Base-by-base conservation (phyloP, 2,329 filamentous ascomycete species). In the Sclerotinia spermophila region DNA sequence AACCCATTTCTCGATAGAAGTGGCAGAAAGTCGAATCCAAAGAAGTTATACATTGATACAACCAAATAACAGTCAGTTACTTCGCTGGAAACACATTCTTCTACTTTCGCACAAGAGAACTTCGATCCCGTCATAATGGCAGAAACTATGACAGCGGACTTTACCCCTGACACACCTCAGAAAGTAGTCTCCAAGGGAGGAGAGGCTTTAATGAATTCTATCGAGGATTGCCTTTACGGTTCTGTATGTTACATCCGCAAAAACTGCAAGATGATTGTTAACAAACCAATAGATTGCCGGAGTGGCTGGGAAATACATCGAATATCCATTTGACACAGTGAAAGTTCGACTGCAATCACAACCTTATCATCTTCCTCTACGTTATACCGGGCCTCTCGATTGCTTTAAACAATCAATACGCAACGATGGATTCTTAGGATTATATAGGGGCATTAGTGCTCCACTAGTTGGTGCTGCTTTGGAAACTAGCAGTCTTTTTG, bases 321-420 rank as follows among this genome's bases (percentile, higher is more conserved):
- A 99, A 81, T 99, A 97, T 80, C 96, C 96, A 35, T 99, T 99
- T 82, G 96, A 99, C 82, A 99, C 96, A 0, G 90, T 99, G 81
- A 99, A 99, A 83, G 96, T 99, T 72, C 92, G 96, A 55, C 87
- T 99, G 17, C 96, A 99, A 81, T 96, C 95, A n/a, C 95, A 98
- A 81, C 92, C 94, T 45, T 91, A 95, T 80, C 88, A 91, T 77
- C 85, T 93, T 3, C 94, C 93, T 24, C 87, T 94, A 30, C 90
- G 87, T 72, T 98, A 97, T 81, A 89, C 83, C 8, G 96, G 96
- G 0, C 95, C 96, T 0, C 78, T 97, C 74, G 96, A 99, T 82
- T 98, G 96, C 82, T 97, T 99, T 82, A 87, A 89, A 77, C 92
- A 98, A 83, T 94, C 93, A 13, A 84, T 97, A 75, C 87, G 86